Base-by-base conservation (phyloP, 192 early-diverging fungal genomes). In the Rhizoclosmatium sp. region DNA sequence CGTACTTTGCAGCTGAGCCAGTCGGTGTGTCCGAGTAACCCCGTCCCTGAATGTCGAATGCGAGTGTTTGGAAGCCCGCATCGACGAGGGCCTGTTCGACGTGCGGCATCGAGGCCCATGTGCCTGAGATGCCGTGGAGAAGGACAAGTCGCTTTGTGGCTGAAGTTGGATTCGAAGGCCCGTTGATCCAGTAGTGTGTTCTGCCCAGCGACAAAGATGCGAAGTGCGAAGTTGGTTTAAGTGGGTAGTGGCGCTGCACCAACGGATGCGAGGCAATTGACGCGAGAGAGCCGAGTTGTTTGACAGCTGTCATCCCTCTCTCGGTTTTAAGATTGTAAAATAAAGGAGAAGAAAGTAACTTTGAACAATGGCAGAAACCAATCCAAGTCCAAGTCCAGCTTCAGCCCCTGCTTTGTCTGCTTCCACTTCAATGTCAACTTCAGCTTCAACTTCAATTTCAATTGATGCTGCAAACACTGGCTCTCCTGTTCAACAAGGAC, bases 41-140 rank as follows among this genome's bases (percentile, higher is more conserved):
- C 19, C 88, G 59, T 3, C 89, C 89, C 82, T 87, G 81, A n/a
- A 87, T 44, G 58, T 85, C 88, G 72, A 82, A 89, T 16, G 78
- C 59, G 3, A 90, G 66, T 14, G 88, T 83, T 40, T 75, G 69
- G 49, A 82, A 81, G 12, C 81, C 84, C 39, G 83, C 76, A 40
- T 75, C 66, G 3, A 79, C 83, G 80, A 87, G 51, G 16, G 51
- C 62, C 49, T 59, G 47, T 23, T 79, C 51, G 45, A 85, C 42
- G 1, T 71, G 19, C 42, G 64, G 58, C 64, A 80, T 75, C 3
- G 78, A 76, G 40, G 82, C 82, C 40, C 69, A 66, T 7, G 82
- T 59, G 47, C 78, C 69, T 49, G 68, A 64, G n/a, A 78, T 65
- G 40, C 86, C 88, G 61, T 89, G 88, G 56, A 87, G 39, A 40